These are phyloP conservation scores for Kurtzmaniella natalensis DNA, from an alignment of 1,139 yeast genomes.

Conservation along the genomic window DNA sequence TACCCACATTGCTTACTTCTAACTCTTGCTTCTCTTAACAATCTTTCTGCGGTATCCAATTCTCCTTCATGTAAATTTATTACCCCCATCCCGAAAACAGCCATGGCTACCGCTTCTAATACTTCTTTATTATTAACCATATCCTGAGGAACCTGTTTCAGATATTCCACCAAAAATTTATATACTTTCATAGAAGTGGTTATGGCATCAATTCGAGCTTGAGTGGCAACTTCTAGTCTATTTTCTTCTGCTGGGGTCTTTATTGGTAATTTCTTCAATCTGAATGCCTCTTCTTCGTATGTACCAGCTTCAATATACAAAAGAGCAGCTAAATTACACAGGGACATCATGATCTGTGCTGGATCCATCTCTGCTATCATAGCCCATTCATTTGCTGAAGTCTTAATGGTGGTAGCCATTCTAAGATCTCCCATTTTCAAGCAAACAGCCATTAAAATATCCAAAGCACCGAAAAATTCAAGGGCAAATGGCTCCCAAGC, in stretches of 20 bases:
- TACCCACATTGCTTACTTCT: constrained; percentile 69
- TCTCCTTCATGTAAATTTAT: constrained; percentile 57
- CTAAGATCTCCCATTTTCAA: constrained; percentile 62
- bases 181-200: constrained; percentile 43
- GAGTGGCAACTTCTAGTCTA: constrained; percentile 14
- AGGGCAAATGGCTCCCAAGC: constrained; percentile 72
- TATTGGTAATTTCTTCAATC: constrained; percentile 17
- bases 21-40: constrained; percentile 65
- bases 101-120: constrained; percentile 66
- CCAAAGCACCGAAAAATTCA: constrained; percentile 72
- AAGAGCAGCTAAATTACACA: constrained; percentile 70
- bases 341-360: constrained; percentile 59
- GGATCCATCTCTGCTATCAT: constrained; percentile 64
- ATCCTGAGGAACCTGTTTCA: constrained; percentile 45
- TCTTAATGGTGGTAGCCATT: constrained; percentile 58
- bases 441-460: constrained; percentile 63
- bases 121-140: constrained; percentile 18
- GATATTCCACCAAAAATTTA: constrained; percentile 51
- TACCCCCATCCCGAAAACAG: constrained; percentile 85
- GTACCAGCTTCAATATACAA: constrained; percentile 68
- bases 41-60: constrained; percentile 53
- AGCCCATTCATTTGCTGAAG: constrained; percentile 72
- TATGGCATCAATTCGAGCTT: constrained; percentile 35
- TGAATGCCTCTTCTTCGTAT: constrained; percentile 48
- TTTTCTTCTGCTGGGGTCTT: constrained; percentile 16